These are phyloP conservation scores for Pterulicium gracile DNA, from an alignment of 1,284 basidiomycete genomes.

Conservation along the genomic window DNA sequence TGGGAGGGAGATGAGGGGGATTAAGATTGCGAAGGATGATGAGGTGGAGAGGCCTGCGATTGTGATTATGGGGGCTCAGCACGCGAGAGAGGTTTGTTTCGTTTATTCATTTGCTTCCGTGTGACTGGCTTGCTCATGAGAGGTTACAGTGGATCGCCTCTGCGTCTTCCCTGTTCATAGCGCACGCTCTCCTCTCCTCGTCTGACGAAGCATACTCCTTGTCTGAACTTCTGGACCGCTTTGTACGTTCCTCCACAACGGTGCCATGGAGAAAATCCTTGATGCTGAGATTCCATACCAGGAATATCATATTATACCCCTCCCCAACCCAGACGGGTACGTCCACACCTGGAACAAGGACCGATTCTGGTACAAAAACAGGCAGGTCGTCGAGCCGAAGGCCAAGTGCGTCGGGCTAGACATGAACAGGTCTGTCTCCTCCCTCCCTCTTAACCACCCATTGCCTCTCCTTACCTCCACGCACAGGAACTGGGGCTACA, in stretches of 20 bases:
- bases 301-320: constrained; percentile 71
- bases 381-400: constrained; percentile 42
- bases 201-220: constrained; percentile 35
- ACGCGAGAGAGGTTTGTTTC: constrained; percentile 60
- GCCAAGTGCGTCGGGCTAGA: constrained; percentile 63
- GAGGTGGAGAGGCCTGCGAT: constrained; percentile 35
- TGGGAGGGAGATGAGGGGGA: constrained; percentile 42
- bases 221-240: constrained; percentile 39
- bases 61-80: constrained; percentile 68
- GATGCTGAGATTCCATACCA: constrained; percentile 13
- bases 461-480: background rate
- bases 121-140: no score
- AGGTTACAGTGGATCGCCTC: constrained; percentile 69
- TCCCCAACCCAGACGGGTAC: constrained; percentile 82
- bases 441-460: background rate
- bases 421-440: constrained; percentile 45
- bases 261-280: background rate
- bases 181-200: constrained; percentile 55
- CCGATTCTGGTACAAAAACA: constrained; percentile 80
- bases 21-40: constrained; percentile 28
- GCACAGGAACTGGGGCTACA: constrained; percentile 35
- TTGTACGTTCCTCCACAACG: constrained; percentile 26
- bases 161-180: constrained; percentile 62
- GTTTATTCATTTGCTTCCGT: background rate
- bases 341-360: constrained; percentile 57